Evolutionary conservation across 345 rosid species (phyloP).

Genomic region (Rhodomyrtus tomentosa): DNA sequence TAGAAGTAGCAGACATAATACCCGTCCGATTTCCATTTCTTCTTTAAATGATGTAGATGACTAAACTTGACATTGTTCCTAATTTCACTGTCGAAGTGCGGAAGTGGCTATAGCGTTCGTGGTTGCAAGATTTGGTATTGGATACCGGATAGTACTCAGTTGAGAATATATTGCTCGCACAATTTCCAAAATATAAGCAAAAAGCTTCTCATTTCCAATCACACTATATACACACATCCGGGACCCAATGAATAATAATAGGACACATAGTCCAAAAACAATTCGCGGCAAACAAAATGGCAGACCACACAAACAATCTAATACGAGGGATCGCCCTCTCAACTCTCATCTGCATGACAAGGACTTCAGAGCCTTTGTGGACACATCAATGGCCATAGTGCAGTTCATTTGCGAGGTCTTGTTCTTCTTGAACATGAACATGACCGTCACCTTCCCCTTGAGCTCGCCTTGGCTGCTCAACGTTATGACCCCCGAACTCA

Average conservation of each 20-base stretch:
- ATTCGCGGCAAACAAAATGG: not conserved
- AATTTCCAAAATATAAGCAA: too few species aligned
- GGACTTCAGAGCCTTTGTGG: not conserved
- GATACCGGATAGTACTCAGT: not conserved
- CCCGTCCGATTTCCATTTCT: not conserved
- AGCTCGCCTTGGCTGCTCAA: not conserved
- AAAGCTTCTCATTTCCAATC: too few species aligned
- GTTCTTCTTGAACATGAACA: constrained; percentile 5
- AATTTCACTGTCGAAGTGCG: not conserved
- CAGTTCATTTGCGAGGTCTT: constrained; percentile 6
- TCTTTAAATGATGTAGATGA: too few species aligned
- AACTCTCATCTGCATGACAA: not conserved
- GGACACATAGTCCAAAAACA: not conserved
- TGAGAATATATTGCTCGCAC: not conserved
- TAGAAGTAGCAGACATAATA: not conserved
- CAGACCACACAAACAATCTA: not conserved
- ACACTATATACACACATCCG: not conserved
- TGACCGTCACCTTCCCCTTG: constrained; percentile 1
- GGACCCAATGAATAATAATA: not conserved
- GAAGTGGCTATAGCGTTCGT: not conserved
- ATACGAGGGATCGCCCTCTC: not conserved
- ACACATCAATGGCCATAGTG: not conserved
- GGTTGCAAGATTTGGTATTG: not conserved
- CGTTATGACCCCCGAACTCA: not conserved
- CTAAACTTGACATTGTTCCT: not conserved